phyloP scores from a whole-genome alignment of 352 stramenopile species.

The Phytophthora fragariae region DNA sequence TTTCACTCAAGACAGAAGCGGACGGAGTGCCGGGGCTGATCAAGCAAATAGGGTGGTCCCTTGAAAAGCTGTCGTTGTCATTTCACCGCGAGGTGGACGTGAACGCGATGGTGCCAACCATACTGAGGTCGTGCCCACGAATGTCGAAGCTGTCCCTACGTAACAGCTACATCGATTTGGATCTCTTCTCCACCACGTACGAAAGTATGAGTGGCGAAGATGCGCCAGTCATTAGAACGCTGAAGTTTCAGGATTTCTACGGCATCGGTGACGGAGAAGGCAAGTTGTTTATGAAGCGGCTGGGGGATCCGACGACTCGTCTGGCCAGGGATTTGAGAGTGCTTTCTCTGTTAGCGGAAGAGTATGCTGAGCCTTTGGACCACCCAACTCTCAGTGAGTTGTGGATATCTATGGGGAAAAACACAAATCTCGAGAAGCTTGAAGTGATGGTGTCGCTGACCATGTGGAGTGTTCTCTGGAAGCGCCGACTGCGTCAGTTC shows the following conservation, averaged over 20 bases:
- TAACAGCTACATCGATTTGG: constrained; percentile 25
- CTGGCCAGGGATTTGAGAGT: constrained; percentile 17
- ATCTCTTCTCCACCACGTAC: constrained; percentile 21
- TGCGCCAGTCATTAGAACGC: constrained; percentile 1
- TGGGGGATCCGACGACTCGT: constrained; percentile 20
- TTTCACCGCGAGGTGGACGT: constrained; percentile 27
- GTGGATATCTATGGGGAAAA: constrained; percentile 13
- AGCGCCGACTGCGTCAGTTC: constrained; percentile 14
- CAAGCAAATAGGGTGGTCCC: constrained; percentile 26
- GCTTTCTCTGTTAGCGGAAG: constrained; percentile 17
- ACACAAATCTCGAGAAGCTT: constrained; percentile 17
- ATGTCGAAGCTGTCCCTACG: constrained; percentile 16
- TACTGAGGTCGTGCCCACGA: constrained; percentile 16
- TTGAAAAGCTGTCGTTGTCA: constrained; percentile 19
- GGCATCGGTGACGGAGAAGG: constrained; percentile 18
- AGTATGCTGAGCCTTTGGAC: constrained; percentile 22
- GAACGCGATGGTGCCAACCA: constrained; percentile 17
- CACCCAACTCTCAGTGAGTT: constrained; percentile 16
- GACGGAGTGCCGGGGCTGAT: constrained; percentile 11
- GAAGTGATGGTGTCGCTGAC: constrained; percentile 15
- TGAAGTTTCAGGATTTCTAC: constrained; percentile 26
- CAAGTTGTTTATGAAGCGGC: constrained; percentile 20
- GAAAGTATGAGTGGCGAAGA: constrained; percentile 3
- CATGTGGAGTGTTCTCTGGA: constrained; percentile 19
- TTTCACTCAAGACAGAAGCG: constrained; percentile 5